phyloP scores from a whole-genome alignment of 495 filamentous ascomycete genomes.

The Penicillium canescens region DNA sequence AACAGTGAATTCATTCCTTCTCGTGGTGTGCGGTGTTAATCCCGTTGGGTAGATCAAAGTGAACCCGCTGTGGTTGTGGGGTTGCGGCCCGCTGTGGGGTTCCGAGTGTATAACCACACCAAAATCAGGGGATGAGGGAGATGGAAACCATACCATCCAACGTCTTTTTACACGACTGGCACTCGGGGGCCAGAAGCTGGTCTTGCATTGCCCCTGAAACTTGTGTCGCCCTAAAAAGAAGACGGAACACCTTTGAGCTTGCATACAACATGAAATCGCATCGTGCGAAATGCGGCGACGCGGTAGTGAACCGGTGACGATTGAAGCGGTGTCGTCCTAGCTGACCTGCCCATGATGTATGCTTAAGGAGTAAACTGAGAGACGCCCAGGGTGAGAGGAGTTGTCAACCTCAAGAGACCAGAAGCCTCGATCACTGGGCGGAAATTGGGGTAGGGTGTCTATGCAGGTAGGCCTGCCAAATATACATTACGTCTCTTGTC shows the following conservation, averaged over 20 bases:
- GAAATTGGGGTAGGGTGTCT: conserved; percentile 8
- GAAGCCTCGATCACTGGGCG: conserved; percentile 7
- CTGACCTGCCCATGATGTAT: conserved; percentile 6
- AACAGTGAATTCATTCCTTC: too few relatives aligned
- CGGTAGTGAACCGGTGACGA: conserved; percentile 12
- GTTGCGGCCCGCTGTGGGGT: not conserved
- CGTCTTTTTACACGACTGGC: conserved; percentile 16
- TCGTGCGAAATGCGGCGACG: conserved; percentile 19
- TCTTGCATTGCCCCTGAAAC: conserved; percentile 17
- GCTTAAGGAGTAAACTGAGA: conserved; percentile 14
- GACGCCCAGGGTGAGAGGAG: conserved; percentile 9
- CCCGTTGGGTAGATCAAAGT: too few relatives aligned
- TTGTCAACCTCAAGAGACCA: conserved; percentile 4
- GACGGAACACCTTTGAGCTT: conserved; percentile 20
- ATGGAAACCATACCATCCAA: conserved; percentile 11
- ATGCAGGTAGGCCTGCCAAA: conserved; percentile 8
- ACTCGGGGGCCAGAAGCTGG: conserved; percentile 12
- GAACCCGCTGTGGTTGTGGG: conserved; percentile 1
- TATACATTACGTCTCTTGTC: too few relatives aligned
- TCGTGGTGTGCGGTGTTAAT: too few relatives aligned
- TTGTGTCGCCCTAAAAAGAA: conserved; percentile 18
- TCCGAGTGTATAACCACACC: conserved; percentile 7
- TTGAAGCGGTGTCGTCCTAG: conserved; percentile 8
- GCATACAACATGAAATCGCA: conserved; percentile 20
- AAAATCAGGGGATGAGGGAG: conserved; percentile 14